phyloP scores from a whole-genome alignment of 192 early-diverging fungal genomes.

The Backusella australiensis region DNA sequence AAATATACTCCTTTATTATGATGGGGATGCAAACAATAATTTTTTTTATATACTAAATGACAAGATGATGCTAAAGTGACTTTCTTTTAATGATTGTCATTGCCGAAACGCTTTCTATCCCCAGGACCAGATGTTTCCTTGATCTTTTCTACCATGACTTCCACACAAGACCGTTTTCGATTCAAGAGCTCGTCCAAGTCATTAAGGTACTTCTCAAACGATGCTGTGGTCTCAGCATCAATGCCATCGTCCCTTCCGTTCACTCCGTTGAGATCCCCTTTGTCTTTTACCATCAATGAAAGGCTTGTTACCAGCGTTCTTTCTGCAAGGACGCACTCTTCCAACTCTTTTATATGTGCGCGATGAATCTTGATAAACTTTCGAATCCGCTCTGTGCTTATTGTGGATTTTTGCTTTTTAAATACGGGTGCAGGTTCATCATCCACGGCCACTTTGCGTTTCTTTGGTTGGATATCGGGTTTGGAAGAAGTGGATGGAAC shows the following conservation, averaged over 20 bases:
- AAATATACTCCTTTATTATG: too few species aligned
- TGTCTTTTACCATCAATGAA: conserved; percentile 15
- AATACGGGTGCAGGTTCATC: not conserved
- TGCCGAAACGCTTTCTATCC: too few species aligned
- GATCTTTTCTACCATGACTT: conserved; percentile 18
- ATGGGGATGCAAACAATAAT: too few species aligned
- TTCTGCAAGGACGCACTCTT: conserved; percentile 19
- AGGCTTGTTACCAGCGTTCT: conserved; percentile 21
- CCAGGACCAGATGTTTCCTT: not conserved
- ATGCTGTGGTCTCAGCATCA: not conserved
- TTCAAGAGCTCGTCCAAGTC: conserved; percentile 27
- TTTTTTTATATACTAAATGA: too few species aligned
- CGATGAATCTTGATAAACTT: conserved; percentile 25
- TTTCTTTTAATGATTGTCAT: too few species aligned
- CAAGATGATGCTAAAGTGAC: too few species aligned
- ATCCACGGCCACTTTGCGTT: not conserved
- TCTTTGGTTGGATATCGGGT: not conserved
- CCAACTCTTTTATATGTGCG: conserved; percentile 25
- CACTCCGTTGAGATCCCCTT: not conserved
- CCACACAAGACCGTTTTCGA: conserved; percentile 18
- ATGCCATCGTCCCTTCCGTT: not conserved
- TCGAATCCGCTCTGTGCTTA: not conserved
- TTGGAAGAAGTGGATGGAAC: not conserved
- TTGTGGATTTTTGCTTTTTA: not conserved
- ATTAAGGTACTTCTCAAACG: conserved; percentile 19